Percentiles rank a stretch among this genome's conserved stretches.
Evolutionary conservation across 2,329 filamentous ascomycete genomes (phyloP).

Genomic region (Blastomyces parvus): DNA sequence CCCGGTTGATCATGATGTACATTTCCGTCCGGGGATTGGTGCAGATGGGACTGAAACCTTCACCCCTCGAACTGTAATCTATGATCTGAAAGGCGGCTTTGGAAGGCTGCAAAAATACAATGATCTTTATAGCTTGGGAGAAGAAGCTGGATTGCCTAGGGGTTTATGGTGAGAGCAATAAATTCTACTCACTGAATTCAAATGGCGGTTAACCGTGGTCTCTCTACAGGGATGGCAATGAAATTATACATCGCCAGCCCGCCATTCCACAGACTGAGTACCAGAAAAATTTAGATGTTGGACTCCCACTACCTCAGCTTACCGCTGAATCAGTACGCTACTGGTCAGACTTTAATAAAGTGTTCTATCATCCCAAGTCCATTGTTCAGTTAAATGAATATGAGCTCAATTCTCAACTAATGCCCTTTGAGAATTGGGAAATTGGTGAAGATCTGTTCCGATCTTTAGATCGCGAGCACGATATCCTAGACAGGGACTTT

Average conservation of each 20-base stretch:
- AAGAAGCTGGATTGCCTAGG: conserved; percentile 28
- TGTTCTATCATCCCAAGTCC: conserved; percentile 86
- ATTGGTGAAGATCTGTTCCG: conserved; percentile 67
- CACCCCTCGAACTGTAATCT: conserved; percentile 82
- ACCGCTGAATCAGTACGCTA: conserved; percentile 68
- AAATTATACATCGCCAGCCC: conserved; percentile 58
- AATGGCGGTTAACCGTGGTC: background rate
- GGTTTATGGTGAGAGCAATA: conserved; percentile 35
- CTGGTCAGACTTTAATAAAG: conserved; percentile 90
- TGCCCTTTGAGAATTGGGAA: conserved; percentile 71
- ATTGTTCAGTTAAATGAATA: conserved; percentile 81
- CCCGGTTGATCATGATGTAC: conserved; percentile 70
- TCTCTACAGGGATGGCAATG: conserved; percentile 51
- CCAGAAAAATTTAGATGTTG: conserved; percentile 67
- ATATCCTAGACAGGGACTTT: conserved; percentile 82
- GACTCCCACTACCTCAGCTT: conserved; percentile 53
- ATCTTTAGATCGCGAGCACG: conserved; percentile 66
- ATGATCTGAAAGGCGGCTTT: conserved; percentile 90
- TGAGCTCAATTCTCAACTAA: conserved; percentile 67
- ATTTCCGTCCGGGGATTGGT: conserved; percentile 76
- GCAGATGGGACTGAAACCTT: conserved; percentile 83
- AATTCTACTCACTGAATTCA: background rate
- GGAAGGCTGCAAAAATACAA: conserved; percentile 81
- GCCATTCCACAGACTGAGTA: conserved; percentile 64
- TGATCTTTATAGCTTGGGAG: conserved; percentile 62